A percentile compares a stretch with the other conserved stretches of the same genome.
Evolutionary conservation across 1,139 yeast genomes (phyloP).

Genomic region (Hyphopichia burtonii): DNA sequence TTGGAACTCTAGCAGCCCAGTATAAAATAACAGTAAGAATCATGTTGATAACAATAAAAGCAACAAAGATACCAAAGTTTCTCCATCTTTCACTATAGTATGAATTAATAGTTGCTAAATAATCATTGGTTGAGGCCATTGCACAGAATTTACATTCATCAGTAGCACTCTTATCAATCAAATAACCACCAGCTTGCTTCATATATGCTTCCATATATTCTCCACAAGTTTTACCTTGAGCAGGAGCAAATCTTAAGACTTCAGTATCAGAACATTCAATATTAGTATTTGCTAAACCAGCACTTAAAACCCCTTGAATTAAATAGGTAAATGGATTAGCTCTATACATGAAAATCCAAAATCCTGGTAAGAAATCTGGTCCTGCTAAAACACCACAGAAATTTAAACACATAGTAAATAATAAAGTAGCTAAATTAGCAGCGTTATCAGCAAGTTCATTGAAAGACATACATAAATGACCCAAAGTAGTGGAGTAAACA

Average conservation of each 20-base stretch:
- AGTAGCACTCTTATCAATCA: constrained; percentile 42
- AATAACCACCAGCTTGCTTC: constrained; percentile 47
- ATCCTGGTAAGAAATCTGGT: constrained; percentile 48
- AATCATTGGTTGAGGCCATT: constrained; percentile 49
- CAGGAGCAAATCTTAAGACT: constrained; percentile 24
- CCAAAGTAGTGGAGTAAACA: constrained; percentile 62
- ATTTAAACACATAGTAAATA: constrained; percentile 66
- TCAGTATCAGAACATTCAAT: constrained; percentile 35
- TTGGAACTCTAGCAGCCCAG: constrained; percentile 81
- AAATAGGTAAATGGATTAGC: constrained; percentile 68
- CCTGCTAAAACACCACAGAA: constrained; percentile 84
- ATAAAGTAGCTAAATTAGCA: constrained; percentile 61
- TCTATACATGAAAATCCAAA: constrained; percentile 61
- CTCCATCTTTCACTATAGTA: constrained; percentile 59
- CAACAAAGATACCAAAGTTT: constrained; percentile 59
- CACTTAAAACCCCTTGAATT: constrained; percentile 30
- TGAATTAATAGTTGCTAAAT: constrained; percentile 42
- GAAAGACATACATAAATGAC: constrained; percentile 63
- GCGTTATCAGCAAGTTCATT: constrained; percentile 70
- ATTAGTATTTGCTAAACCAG: constrained; percentile 50
- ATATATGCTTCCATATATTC: constrained; percentile 50
- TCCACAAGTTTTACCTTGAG: constrained; percentile 57
- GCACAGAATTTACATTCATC: constrained; percentile 53
- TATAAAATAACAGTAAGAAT: constrained; percentile 54
- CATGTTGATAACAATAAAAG: constrained; percentile 52